These are phyloP conservation scores for Isabelozyma rhagii DNA, from an alignment of 805 yeast genomes.

Conservation along the genomic window DNA sequence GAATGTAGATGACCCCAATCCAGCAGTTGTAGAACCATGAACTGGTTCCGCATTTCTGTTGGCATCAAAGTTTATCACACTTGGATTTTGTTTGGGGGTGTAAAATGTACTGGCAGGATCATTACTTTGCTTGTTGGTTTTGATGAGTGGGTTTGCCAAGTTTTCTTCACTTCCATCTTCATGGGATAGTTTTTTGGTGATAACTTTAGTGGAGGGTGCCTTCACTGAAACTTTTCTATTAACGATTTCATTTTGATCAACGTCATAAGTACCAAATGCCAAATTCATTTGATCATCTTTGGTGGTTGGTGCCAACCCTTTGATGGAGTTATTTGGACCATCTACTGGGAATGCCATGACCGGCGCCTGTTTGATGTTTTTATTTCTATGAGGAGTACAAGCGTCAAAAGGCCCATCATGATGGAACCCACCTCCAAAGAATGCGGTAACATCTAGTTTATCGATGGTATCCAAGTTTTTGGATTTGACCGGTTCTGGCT, in stretches of 20 bases:
- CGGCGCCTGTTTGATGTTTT: slow-evolving; percentile 72
- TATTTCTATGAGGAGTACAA: slow-evolving; percentile 93
- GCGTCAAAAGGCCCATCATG: slow-evolving; percentile 99
- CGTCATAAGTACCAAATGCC: slow-evolving; percentile 71
- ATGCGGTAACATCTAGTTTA: slow-evolving; percentile 91
- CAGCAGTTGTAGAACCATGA: slow-evolving; percentile 84
- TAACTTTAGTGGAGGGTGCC: slow-evolving; percentile 3
- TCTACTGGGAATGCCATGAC: slow-evolving; percentile 93
- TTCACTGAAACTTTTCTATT: slow-evolving; percentile 19
- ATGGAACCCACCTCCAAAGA: slow-evolving; percentile 92
- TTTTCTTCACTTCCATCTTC: slow-evolving; percentile 1
- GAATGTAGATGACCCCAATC: slow-evolving; percentile 89
- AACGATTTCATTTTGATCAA: slow-evolving; percentile 37
- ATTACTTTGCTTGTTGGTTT: slow-evolving; percentile 14
- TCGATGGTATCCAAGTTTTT: slow-evolving; percentile 91
- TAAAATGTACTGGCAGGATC: slow-evolving; percentile 19
- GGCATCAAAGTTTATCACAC: slow-evolving; percentile 68
- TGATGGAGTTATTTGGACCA: slow-evolving; percentile 87
- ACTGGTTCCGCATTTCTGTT: slow-evolving; percentile 64
- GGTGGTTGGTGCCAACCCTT: slow-evolving; percentile 58
- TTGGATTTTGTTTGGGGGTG: slow-evolving; percentile 48
- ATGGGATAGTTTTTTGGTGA: slow-evolving; percentile 3
- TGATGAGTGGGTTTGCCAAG: slow-evolving; percentile 8
- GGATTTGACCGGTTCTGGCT: slow-evolving; percentile 48
- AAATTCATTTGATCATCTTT: slow-evolving; percentile 56